Percentiles rank a stretch among this genome's conserved stretches.
phyloP scores from a whole-genome alignment of 768 basidiomycete species.

The Leccinum longicurvipes region DNA sequence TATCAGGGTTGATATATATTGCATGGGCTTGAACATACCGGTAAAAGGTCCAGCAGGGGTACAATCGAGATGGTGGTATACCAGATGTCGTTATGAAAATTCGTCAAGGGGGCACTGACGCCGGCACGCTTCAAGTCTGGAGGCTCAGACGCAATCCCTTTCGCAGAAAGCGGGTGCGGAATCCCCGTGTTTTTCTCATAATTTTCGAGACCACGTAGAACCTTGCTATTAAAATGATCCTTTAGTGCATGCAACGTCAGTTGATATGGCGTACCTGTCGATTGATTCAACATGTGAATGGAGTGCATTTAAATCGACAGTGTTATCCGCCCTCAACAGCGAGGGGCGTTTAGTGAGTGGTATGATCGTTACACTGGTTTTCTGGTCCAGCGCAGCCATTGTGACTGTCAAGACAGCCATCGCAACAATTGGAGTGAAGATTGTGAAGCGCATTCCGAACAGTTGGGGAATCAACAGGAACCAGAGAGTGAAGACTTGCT shows the following conservation, averaged over 20 bases:
- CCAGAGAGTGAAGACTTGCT: not conserved
- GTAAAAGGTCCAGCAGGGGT: no score
- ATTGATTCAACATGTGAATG: not conserved
- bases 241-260: not conserved
- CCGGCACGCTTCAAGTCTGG: not conserved
- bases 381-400: not conserved
- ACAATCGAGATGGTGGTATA: no score
- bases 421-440: not conserved
- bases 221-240: not conserved
- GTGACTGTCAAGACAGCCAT: not conserved
- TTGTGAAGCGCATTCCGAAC: not conserved
- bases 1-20: not conserved
- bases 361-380: not conserved
- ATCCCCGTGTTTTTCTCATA: not conserved
- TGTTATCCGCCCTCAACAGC: not conserved
- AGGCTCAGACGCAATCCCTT: not conserved
- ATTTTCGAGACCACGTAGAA: not conserved
- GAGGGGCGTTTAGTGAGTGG: not conserved
- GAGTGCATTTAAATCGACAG: not conserved
- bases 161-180: not conserved
- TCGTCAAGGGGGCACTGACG: no score
- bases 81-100: no score
- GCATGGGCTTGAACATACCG: no score
- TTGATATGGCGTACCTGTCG: not conserved
- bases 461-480: not conserved